Evolutionary conservation across 2,329 filamentous ascomycete genomes (phyloP).

Genomic region (Didymellaceae sp.): DNA sequence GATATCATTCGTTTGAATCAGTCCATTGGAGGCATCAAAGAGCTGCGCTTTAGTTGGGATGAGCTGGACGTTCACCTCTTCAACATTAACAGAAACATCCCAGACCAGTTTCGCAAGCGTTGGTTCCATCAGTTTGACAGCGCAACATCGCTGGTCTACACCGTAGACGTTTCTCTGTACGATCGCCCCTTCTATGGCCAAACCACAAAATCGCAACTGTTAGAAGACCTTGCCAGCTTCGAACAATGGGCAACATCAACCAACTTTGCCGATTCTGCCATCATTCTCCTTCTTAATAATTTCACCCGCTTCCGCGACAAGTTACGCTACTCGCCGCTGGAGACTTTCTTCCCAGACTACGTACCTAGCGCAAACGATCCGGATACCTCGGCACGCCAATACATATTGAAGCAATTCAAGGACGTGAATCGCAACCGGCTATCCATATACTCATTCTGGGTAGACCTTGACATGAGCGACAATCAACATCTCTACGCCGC

Average conservation of each 20-base stretch:
- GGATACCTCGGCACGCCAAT: slow-evolving; percentile 39
- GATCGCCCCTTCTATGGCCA: slow-evolving; percentile 40
- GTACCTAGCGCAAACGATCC: slow-evolving; percentile 23
- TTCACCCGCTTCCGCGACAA: slow-evolving; percentile 45
- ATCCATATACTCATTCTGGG: slow-evolving; percentile 47
- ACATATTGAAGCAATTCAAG: slow-evolving; percentile 42
- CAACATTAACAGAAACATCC: slow-evolving; percentile 43
- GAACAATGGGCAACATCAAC: slow-evolving; percentile 40
- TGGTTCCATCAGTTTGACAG: slow-evolving; percentile 48
- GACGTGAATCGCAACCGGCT: slow-evolving; percentile 38
- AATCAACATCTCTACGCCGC: slow-evolving; percentile 45
- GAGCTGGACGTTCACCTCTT: slow-evolving; percentile 45
- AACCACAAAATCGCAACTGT: slow-evolving; percentile 35
- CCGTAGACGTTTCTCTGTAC: slow-evolving; percentile 43
- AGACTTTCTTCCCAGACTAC: slow-evolving; percentile 42
- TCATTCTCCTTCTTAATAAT: slow-evolving; percentile 46
- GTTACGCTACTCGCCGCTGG: slow-evolving; percentile 36
- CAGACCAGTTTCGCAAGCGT: slow-evolving; percentile 41
- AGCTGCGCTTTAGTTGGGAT: slow-evolving; percentile 46
- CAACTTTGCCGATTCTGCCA: slow-evolving; percentile 35
- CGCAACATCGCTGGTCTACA: slow-evolving; percentile 41
- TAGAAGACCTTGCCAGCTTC: slow-evolving; percentile 41
- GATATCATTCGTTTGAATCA: slow-evolving; percentile 45
- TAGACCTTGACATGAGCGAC: slow-evolving; percentile 45
- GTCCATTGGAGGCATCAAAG: slow-evolving; percentile 39